These are phyloP conservation scores for Rhytidhysteron rufulum DNA, from an alignment of 2,329 filamentous ascomycete genomes.

Conservation along the genomic window DNA sequence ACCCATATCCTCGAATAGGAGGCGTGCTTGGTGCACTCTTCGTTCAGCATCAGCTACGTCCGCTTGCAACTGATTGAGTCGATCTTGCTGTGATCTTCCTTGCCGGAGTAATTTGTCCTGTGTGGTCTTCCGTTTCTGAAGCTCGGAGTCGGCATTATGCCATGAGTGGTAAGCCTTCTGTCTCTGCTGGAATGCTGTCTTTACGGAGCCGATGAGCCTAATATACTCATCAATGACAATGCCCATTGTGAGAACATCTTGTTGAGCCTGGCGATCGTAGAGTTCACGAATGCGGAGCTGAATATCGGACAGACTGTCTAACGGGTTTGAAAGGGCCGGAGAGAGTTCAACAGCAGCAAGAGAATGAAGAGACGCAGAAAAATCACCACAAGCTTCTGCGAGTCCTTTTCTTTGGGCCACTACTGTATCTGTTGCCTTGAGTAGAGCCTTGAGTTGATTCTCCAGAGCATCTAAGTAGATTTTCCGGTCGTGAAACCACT, in stretches of 20 bases:
- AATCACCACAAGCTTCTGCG: conserved; percentile 88
- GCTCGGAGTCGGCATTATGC: conserved; percentile 84
- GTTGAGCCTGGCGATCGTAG: conserved; percentile 94
- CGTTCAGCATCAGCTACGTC: conserved; percentile 94
- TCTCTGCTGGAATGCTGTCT: conserved; percentile 85
- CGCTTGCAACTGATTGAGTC: conserved; percentile 84
- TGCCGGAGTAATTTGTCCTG: conserved; percentile 96
- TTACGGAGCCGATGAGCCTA: conserved; percentile 89
- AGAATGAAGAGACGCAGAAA: conserved; percentile 87
- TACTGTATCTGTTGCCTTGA: conserved; percentile 93
- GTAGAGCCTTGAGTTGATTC: conserved; percentile 79
- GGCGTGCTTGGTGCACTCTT: conserved; percentile 81
- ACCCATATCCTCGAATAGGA: conserved; percentile 97
- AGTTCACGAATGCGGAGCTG: conserved; percentile 92
- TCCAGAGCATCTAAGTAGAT: conserved; percentile 93
- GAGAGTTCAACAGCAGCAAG: conserved; percentile 91
- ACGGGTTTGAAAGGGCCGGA: conserved; percentile 77
- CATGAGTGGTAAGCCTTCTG: conserved; percentile 95
- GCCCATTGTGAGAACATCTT: conserved; percentile 91
- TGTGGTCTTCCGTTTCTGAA: conserved; percentile 81
- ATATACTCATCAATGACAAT: conserved; percentile 99
- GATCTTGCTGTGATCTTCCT: conserved; percentile 92
- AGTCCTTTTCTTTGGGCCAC: conserved; percentile 89
- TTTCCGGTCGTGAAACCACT: conserved; percentile 97
- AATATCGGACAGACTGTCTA: conserved; percentile 88